Percentiles rank a stretch among this genome's conserved stretches.
These are phyloP conservation scores for Pseudocercospora ulei DNA, from an alignment of 2,329 filamentous ascomycete species.

Conservation along the genomic window DNA sequence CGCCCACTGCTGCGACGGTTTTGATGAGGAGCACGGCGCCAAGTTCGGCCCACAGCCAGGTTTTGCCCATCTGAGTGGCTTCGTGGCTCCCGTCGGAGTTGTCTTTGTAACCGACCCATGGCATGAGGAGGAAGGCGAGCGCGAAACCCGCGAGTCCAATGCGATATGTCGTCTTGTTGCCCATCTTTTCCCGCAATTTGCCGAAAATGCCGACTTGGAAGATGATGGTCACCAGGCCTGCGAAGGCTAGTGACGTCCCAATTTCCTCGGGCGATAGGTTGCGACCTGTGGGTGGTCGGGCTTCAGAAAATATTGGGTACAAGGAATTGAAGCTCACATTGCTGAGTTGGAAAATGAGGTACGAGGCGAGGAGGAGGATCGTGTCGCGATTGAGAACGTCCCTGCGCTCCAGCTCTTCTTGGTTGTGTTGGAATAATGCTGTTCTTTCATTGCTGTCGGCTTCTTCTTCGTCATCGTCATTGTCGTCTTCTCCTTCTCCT, in stretches of 20 bases:
- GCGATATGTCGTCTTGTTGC: slow-evolving; percentile 78
- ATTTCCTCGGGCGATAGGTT: slow-evolving; percentile 67
- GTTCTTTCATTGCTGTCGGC: slow-evolving; percentile 37
- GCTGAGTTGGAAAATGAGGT: slow-evolving; percentile 83
- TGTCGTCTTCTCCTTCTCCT: slow-evolving; percentile 22
- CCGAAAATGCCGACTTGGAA: slow-evolving; percentile 86
- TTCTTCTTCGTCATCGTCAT: slow-evolving; percentile 24
- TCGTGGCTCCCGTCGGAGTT: slow-evolving; percentile 41
- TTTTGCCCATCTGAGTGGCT: slow-evolving; percentile 48
- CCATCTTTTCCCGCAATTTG: slow-evolving; percentile 63
- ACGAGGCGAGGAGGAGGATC: slow-evolving; percentile 68
- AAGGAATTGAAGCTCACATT: slow-evolving; percentile 94
- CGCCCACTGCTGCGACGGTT: slow-evolving; percentile 80
- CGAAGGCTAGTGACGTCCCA: slow-evolving; percentile 73
- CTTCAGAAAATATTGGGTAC: slow-evolving; percentile 84
- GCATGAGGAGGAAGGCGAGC: slow-evolving; percentile 74
- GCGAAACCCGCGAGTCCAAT: slow-evolving; percentile 69
- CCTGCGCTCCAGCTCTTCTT: slow-evolving; percentile 45
- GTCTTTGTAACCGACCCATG: slow-evolving; percentile 72
- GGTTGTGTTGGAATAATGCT: slow-evolving; percentile 37
- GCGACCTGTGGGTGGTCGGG: slow-evolving; percentile 64
- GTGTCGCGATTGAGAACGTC: slow-evolving; percentile 71
- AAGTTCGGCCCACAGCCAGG: slow-evolving; percentile 72
- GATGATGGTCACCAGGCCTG: slow-evolving; percentile 72
- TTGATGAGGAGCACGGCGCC: slow-evolving; percentile 73